phyloP scores from a whole-genome alignment of 2,329 filamentous ascomycete genomes.

The Metarhizium guizhouense region DNA sequence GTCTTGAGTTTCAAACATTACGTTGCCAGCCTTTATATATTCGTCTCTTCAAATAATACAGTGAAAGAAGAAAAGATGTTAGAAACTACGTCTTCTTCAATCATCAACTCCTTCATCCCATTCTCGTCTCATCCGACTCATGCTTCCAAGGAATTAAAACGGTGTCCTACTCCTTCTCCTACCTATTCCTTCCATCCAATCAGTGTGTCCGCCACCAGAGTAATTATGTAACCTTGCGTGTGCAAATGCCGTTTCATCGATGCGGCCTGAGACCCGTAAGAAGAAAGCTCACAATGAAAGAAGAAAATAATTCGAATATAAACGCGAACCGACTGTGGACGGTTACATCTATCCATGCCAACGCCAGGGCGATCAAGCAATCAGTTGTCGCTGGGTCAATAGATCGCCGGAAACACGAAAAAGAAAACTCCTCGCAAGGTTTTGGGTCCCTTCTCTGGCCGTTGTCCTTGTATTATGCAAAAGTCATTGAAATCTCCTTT shows the following conservation, averaged over 20 bases:
- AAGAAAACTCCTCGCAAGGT: background rate
- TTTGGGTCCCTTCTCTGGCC: background rate
- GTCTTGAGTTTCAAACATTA: too few relatives aligned
- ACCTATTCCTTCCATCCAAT: background rate
- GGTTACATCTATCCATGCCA: background rate
- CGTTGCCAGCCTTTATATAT: too few relatives aligned
- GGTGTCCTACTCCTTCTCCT: background rate
- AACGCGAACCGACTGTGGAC: background rate
- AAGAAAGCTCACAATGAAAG: background rate
- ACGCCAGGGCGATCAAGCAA: background rate
- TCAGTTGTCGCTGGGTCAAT: background rate
- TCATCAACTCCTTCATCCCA: background rate
- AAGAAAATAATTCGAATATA: background rate
- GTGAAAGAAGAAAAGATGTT: background rate
- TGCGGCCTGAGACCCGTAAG: background rate
- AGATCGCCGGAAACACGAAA: background rate
- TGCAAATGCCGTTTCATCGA: background rate
- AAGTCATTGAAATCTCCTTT: conserved; percentile 72
- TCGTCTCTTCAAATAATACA: background rate
- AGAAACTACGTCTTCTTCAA: background rate
- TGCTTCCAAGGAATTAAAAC: background rate
- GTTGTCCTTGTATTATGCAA: conserved; percentile 44
- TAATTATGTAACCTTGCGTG: background rate
- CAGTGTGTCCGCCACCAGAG: background rate
- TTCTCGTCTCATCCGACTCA: background rate